phyloP scores from a whole-genome alignment of 352 stramenopile species.

The Globisporangium heterothallicum region DNA sequence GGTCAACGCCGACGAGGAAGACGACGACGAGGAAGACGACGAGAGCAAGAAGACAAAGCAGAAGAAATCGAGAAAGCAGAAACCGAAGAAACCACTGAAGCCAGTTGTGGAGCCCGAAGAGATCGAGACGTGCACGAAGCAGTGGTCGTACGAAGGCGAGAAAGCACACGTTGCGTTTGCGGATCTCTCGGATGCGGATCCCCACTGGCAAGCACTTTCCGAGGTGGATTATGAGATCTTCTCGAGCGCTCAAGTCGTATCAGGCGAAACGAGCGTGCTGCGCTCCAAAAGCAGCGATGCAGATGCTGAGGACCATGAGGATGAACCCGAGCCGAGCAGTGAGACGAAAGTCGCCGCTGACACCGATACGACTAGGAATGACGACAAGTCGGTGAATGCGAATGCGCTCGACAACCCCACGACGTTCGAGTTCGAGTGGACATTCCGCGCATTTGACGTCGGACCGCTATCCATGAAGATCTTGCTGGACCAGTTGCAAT shows the following conservation, averaged over 20 bases:
- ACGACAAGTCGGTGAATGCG: neutral
- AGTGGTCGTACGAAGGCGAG: slow-evolving; percentile 37
- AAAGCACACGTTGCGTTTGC: slow-evolving; percentile 34
- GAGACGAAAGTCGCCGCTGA: neutral
- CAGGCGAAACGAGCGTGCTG: slow-evolving; percentile 6
- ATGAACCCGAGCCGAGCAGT: slow-evolving; percentile 3
- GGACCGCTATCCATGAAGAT: slow-evolving; percentile 39
- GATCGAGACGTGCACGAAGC: slow-evolving; percentile 17
- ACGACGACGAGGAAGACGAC: slow-evolving; percentile 20
- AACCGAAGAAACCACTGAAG: slow-evolving; percentile 15
- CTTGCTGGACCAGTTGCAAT: slow-evolving; percentile 18
- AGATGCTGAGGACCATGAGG: slow-evolving; percentile 29
- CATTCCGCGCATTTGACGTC: slow-evolving; percentile 52
- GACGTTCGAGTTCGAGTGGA: slow-evolving; percentile 50
- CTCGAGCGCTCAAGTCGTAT: slow-evolving; percentile 5
- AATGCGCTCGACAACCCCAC: slow-evolving; percentile 13
- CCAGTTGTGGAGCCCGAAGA: slow-evolving; percentile 16
- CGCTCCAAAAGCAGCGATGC: slow-evolving; percentile 5
- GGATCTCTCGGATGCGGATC: slow-evolving; percentile 12
- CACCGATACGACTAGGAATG: neutral
- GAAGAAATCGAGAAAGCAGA: slow-evolving; percentile 12
- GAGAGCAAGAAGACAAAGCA: slow-evolving; percentile 16
- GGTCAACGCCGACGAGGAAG: slow-evolving; percentile 35
- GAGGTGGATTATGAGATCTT: slow-evolving; percentile 20
- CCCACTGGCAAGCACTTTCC: slow-evolving; percentile 11